A percentile compares a stretch with the other conserved stretches of the same genome.
Conservation (phyloP, 306 rosid genomes). For the Prunus mume region DNA sequence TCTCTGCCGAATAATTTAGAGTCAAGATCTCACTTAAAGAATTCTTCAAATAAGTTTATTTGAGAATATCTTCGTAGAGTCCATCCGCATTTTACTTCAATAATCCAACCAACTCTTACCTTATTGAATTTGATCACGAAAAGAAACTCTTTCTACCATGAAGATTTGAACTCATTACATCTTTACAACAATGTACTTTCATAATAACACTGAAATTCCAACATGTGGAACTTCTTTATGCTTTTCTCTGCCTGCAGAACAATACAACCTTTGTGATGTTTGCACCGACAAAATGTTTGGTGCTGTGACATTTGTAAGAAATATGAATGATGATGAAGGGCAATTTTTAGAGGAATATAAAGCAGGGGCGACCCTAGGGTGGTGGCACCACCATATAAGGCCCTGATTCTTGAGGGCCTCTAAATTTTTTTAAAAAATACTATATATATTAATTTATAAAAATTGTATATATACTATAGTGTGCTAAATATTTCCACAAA, state of each 20-base stretch:
- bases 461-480: too few relatives aligned
- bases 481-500: too few relatives aligned
- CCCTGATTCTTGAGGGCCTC: too few relatives aligned
- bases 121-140: not conserved
- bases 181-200: not conserved
- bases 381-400: too few relatives aligned
- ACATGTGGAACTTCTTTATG: not conserved
- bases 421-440: too few relatives aligned
- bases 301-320: not conserved
- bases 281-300: slow-evolving; percentile 6
- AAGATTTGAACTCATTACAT: not conserved
- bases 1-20: not conserved
- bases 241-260: not conserved
- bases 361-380: too few relatives aligned
- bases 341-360: not conserved
- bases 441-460: too few relatives aligned
- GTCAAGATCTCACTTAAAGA: not conserved
- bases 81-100: too few relatives aligned
- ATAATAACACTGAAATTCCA: not conserved
- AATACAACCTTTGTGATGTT: not conserved
- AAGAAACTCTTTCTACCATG: not conserved
- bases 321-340: not conserved
- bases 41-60: too few relatives aligned
- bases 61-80: too few relatives aligned
- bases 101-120: too few relatives aligned